Evolutionary conservation across 441 rosid genomes (phyloP), one percentile per base, ranked within the genome.

Genomic region (Populus trichocarpa): DNA sequence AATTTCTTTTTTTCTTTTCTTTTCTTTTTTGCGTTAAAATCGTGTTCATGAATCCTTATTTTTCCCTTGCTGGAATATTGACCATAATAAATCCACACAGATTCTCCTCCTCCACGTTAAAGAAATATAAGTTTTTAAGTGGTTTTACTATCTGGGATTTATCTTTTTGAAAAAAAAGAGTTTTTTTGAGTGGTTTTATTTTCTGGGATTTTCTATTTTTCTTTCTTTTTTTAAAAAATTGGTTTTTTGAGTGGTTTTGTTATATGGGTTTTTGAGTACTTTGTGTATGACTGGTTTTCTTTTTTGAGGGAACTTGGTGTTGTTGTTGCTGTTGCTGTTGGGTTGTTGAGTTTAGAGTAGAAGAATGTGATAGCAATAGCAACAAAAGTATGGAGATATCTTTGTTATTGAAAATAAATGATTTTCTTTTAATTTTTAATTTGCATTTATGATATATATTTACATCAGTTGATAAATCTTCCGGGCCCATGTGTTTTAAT

Each of bases 401-500:
- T 46, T 20, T 57, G 10, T 64, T 18, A 22, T 57, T 30, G 35
- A 53, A 46, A 46, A 46, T 11, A 46, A 14, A 46, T 9, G n/a
- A 35, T 38, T 5, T 73, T 30, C 14, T 40, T 42, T 64, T 66
- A 77, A 61, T 63, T 26, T 71, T 32, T 7, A n/a, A 64, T 8
- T 22, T 22, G 67, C 28, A 64, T 64, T 64, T 64, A n/a, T 23
- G 28, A 64, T 8, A 22, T 65, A 50, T 75, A 77, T 69, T 70
- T 46, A 66, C 70, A 33, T 73, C 70, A 74, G 5, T 35, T 53
- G 35, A 22, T 71, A 83, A 72, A 71, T 81, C 79, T 77, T 84
- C 75, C 75, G 85, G 86, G 87, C 77, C 86, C 89, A 80, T 77
- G 26, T 71, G 80, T 77, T 82, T 77, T 75, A 81, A 77, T 75